Base-by-base conservation (phyloP, 1,139 yeast genomes). In the Debaryomyces subglobosus region DNA sequence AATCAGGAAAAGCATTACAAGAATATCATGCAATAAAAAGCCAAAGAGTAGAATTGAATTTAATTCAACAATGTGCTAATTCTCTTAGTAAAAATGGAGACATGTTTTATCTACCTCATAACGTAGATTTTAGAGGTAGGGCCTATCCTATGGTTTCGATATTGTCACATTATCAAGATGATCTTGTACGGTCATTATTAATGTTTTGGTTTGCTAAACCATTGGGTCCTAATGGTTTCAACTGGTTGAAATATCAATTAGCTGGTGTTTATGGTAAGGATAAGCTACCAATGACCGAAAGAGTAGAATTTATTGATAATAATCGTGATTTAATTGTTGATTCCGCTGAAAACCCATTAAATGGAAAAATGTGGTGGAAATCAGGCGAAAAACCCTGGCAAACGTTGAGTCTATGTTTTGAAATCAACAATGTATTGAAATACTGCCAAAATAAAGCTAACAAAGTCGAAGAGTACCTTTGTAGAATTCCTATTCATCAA, bases 361-460 rank as follows among this genome's bases (percentile, higher is more conserved):
- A 46, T 1, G 58, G 59, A 0, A 43, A 49, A 5, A 44, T 35
- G 30, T 74, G 78, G 78, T 76, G 80, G 81, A 60, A 58, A 39
- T 39, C 49, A 1, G 77, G 65, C 1, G 79, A 74, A 3, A 63
- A 66, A 25, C 81, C 80, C 9, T 76, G 77, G 72, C 77, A 72
- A 49, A 60, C 69, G 0, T 61, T 76, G 21, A 60, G 74, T 0
- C 51, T 71, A 12, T 74, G 81, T 53, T 46, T 64, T 32, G 81
- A 76, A 50, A 46, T 76, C 3, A 37, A 45, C 0, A 49, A 53
- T 4, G 62, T 73, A 0, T 51, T 62, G 39, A 43, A 57, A 7
- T 65, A 46, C 46, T 29, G 43, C 5, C 34, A 25, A 8, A 54
- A 57, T 1, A 42, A 49, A 1, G 62, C 64, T 3, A 60, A 58